Conservation (phyloP, 345 rosid genomes). For the Xanthoceras sorbifolium region DNA sequence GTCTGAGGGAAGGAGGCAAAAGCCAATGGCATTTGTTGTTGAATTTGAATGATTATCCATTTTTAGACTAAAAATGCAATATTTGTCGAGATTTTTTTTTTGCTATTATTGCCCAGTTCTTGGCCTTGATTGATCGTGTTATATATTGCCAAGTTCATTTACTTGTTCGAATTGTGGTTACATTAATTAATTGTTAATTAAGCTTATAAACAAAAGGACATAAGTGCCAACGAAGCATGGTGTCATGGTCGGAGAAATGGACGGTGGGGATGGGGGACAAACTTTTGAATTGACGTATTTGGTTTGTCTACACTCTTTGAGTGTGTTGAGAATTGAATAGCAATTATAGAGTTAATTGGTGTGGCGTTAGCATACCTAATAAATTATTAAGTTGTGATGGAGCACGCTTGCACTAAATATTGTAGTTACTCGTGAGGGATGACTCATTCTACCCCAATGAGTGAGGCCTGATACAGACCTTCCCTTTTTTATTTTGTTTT, state of each 20-base stretch:
- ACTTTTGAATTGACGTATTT: constrained; percentile 1
- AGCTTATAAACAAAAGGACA: constrained; percentile 1
- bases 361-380: not conserved
- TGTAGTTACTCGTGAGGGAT: not conserved
- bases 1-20: constrained; percentile 78
- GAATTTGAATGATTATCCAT: constrained; percentile 34
- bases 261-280: constrained; percentile 26
- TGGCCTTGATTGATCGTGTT: not conserved
- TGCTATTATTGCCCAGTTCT: not conserved
- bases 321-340: not conserved
- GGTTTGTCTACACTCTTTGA: not conserved
- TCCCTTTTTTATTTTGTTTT: not conserved
- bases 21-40: constrained; percentile 41
- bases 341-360: too few relatives aligned
- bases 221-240: constrained; percentile 25
- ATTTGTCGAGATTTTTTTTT: too few relatives aligned
- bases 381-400: not conserved
- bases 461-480: constrained; percentile 10
- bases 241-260: constrained; percentile 30
- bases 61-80: not conserved
- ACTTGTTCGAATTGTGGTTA: not conserved
- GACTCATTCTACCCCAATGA: constrained; percentile 9
- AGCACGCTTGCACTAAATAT: constrained; percentile 1
- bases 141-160: not conserved
- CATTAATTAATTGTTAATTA: not conserved